Evolutionary conservation across 306 rosid genomes (phyloP).

Genomic region (Gastrolobium bilobum): DNA sequence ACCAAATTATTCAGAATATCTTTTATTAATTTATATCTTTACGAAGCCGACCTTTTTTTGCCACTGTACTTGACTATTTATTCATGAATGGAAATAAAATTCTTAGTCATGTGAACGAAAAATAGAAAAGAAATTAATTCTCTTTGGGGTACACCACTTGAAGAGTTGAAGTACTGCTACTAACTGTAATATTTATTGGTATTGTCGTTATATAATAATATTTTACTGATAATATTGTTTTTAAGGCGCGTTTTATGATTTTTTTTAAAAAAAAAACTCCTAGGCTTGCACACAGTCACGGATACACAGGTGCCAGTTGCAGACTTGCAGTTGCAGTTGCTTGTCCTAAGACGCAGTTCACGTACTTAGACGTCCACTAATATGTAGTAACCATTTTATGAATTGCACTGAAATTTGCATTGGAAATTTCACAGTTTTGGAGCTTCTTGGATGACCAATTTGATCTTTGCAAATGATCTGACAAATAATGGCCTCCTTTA

Average conservation of each 20-base stretch:
- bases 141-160: no score
- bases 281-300: not conserved
- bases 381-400: not conserved
- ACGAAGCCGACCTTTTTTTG: no score
- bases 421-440: constrained; percentile 23
- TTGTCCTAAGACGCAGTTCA: not conserved
- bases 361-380: not conserved
- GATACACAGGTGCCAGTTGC: not conserved
- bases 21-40: no score
- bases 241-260: not conserved
- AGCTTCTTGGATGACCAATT: not conserved
- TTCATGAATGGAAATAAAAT: no score
- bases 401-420: not conserved
- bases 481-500: constrained; percentile 7
- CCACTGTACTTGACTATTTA: no score
- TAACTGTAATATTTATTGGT: no score
- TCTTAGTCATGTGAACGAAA: no score
- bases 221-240: not conserved
- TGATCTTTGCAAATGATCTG: not conserved
- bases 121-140: no score
- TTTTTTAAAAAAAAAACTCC: not conserved
- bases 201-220: no score
- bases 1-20: no score
- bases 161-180: no score
- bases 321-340: not conserved